Evolutionary conservation across 108 stramenopile genomes (phyloP), one percentile per base, ranked within the genome.

Genomic region (Cylindrotheca closterium): DNA sequence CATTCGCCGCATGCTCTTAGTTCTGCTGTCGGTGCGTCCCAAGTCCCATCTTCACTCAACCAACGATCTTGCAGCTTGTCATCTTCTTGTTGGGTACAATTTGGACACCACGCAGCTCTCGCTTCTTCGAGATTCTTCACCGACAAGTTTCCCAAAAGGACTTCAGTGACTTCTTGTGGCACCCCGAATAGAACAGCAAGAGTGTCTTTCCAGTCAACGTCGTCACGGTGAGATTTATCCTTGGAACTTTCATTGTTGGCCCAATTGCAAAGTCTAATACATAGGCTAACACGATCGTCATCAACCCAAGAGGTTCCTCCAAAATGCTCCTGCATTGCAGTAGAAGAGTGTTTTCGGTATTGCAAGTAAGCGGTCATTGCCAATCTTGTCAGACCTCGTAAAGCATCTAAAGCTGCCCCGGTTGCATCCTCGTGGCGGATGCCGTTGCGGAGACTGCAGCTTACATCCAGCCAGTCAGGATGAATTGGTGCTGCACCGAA

Each of bases 391-490:
- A 89, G 60, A 26, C 75, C 65, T 0, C 33, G 51, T 21, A 88
- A 54, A 4, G 88, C 85, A 19, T 32, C 60, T 15, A 62, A 61
- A 1, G 88, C 88, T 50, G 71, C 59, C 42, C 82, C 74, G n/a
- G 71, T 37, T 22, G 83, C 80, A 62, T 74, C 60, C 12, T 48
- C 17, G 1, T 63, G 31, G 28, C 54, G 29, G 33, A 93, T 68
- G 3, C 70, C 80, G 18, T 67, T 64, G 17, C 72, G 75, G 47
- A 89, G 67, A 30, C 51, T 67, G 51, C 83, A 87, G 23, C 59
- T 72, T 0, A 42, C 55, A 55, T 93, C 91, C 47, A 93, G 69
- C 86, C 86, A 93, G 54, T 93, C 91, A 3, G 91, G 91, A 67
- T 87, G 81, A 30, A 74, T 72, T 17, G 91, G 91, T 21, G 88